Percentiles rank a stretch among this genome's conserved stretches.
phyloP scores from a whole-genome alignment of 2,329 filamentous ascomycete species.

The Sphaerulina populicola region DNA sequence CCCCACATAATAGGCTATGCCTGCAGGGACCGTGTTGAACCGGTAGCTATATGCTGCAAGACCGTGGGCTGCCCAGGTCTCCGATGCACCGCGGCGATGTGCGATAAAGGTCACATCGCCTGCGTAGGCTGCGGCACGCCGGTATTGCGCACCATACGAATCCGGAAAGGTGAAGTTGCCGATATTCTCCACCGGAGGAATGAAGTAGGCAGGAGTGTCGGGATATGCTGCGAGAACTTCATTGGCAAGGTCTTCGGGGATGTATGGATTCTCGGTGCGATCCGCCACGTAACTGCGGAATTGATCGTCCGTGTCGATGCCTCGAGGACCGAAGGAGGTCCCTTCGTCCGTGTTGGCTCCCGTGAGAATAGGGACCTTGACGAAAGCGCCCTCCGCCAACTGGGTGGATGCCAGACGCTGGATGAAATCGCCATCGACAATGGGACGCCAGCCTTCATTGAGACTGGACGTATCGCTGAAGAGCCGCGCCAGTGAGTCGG shows the following conservation, averaged over 20 bases:
- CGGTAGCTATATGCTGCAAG: constrained; percentile 53
- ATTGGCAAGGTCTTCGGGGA: constrained; percentile 26
- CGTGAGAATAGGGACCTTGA: constrained; percentile 44
- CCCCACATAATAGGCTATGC: constrained; percentile 37
- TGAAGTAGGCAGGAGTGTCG: constrained; percentile 42
- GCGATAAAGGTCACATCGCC: constrained; percentile 52
- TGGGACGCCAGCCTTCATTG: constrained; percentile 35
- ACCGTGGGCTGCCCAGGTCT: constrained; percentile 43
- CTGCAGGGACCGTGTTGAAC: constrained; percentile 50
- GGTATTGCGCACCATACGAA: constrained; percentile 43
- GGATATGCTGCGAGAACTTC: constrained; percentile 47
- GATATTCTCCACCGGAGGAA: constrained; percentile 37
- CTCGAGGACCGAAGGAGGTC: constrained; percentile 46
- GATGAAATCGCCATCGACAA: constrained; percentile 52
- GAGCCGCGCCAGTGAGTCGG: constrained; percentile 24
- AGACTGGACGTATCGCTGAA: constrained; percentile 26
- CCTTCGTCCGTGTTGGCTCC: constrained; percentile 62
- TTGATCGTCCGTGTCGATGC: constrained; percentile 49
- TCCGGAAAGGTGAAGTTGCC: constrained; percentile 34
- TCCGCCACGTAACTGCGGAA: constrained; percentile 40
- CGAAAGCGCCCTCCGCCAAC: constrained; percentile 51
- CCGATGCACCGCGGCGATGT: constrained; percentile 46
- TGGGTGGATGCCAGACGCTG: constrained; percentile 46
- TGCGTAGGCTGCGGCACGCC: constrained; percentile 47
- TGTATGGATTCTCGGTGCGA: constrained; percentile 17